Base-by-base conservation (phyloP, 768 basidiomycete species). In the Macrolepiota albuminosa region DNA sequence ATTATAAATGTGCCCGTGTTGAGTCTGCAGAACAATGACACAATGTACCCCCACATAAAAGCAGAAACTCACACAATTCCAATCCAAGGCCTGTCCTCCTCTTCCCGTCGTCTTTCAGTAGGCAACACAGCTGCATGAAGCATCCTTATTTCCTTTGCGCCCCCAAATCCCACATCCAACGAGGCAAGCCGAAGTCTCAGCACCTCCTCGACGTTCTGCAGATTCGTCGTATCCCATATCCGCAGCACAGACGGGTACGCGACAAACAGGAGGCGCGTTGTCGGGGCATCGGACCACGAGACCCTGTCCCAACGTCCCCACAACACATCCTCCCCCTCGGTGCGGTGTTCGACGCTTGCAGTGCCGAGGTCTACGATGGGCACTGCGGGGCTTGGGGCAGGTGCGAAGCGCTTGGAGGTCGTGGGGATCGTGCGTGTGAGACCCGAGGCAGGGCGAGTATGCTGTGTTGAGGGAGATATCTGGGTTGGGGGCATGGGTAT, bases 211-310 rank as follows among this genome's bases (percentile, higher is more conserved):
- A 21, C 21, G 21, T 21, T 21, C 21, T 21, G 21, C 21, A 21
- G 21, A 21, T 21, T 21, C 21, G 21, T 21, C 21, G 21, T 21
- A 63, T 87, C 85, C 85, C 86, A 88, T 21, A 86, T 74, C 66
- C 86, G 82, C 43, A 88, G 65, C 6, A 82, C 81, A 14, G 73
- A 71, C 8, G 67, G 61, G 67, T 84, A 85, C 1, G 76, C 80
- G 6, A 84, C 69, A 50, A 68, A 53, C 6, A 67, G 60, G 31
- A 62, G 51, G 10, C 64, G 59, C 4, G 33, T 55, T 4, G 31
- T 4, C 1, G 16, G 31, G 36, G 49, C 47, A 26, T n/a, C 16
- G 24, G 4, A 6, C 54, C 54, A 55, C n/a, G 26, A 24, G 6
- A 45, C 36, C 9, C 0, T n/a, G 26, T 56, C 55, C 55, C 55